Evolutionary conservation across 2,329 filamentous ascomycete genomes (phyloP).

Genomic region (Colletotrichum limetticola): DNA sequence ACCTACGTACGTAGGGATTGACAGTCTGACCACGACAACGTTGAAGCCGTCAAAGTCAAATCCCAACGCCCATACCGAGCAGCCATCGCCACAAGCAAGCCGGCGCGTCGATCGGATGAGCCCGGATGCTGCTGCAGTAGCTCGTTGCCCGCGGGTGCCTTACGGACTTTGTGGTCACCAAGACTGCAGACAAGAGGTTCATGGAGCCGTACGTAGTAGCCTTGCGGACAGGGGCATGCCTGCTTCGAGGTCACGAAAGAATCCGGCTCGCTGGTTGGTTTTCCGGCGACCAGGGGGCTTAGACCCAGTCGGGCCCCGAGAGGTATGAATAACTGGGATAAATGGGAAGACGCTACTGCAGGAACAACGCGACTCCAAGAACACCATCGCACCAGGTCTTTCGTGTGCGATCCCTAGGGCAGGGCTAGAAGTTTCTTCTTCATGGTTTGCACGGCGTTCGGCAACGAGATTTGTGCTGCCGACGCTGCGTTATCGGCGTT

Average conservation of each 20-base stretch:
- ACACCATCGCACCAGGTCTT: constrained; percentile 24
- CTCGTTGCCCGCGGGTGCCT: not conserved
- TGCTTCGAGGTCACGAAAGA: constrained; percentile 6
- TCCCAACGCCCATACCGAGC: constrained; percentile 2
- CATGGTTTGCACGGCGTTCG: not conserved
- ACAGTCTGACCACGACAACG: not conserved
- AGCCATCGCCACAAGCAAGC: not conserved
- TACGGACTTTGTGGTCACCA: not conserved
- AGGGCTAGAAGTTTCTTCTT: not conserved
- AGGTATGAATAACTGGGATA: constrained; percentile 12
- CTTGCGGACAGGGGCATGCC: constrained; percentile 15
- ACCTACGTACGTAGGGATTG: not conserved
- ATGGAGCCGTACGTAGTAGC: not conserved
- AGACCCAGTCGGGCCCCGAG: constrained; percentile 18
- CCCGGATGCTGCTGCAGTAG: not conserved
- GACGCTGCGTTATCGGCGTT: not conserved
- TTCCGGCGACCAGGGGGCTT: constrained; percentile 8
- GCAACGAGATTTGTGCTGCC: constrained; percentile 9
- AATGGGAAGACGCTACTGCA: constrained; percentile 31
- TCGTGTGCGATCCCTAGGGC: not conserved
- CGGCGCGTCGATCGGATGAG: constrained; percentile 12
- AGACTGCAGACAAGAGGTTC: not conserved
- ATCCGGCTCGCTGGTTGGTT: constrained; percentile 22
- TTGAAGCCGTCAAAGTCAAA: constrained; percentile 1
- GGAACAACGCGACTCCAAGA: constrained; percentile 23